phyloP scores from a whole-genome alignment of 2,329 filamentous ascomycete genomes.

The Teratosphaeriaceae sp. region DNA sequence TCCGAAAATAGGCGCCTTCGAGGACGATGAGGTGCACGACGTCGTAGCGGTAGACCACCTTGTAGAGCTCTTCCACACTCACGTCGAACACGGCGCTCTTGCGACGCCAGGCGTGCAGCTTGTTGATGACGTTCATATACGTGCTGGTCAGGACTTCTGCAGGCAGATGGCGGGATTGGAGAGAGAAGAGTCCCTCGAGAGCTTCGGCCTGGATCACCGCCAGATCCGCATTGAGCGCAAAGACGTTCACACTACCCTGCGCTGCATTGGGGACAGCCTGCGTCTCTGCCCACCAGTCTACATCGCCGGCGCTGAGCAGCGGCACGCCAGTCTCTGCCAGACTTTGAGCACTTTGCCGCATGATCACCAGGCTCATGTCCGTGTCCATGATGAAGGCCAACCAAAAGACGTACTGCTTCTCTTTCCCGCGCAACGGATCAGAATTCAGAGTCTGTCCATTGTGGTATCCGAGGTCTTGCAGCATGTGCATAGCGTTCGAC shows the following conservation, averaged over 20 bases:
- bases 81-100: not conserved
- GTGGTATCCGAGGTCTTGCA: conserved; percentile 3
- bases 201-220: conserved; percentile 2
- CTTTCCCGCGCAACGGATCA: not conserved
- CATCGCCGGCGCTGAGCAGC: not conserved
- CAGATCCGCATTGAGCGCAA: not conserved
- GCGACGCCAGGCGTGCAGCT: not conserved
- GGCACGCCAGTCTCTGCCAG: conserved; percentile 1
- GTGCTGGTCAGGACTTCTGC: not conserved
- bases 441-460: not conserved
- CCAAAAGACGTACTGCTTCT: conserved; percentile 4
- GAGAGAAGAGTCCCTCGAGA: conserved; percentile 2
- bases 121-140: not conserved
- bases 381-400: conserved; percentile 4
- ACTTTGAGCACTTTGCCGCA: not conserved
- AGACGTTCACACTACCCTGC: not conserved
- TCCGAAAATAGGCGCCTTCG: conserved; percentile 4
- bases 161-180: not conserved
- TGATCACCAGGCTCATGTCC: not conserved
- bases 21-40: conserved; percentile 4
- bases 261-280: not conserved
- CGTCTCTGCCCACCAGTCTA: conserved; percentile 1
- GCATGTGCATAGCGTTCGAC: conserved; percentile 5
- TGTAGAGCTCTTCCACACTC: not conserved
- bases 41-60: conserved; percentile 4